Base-by-base conservation (phyloP, 306 rosid species). In the Vigna angularis region DNA sequence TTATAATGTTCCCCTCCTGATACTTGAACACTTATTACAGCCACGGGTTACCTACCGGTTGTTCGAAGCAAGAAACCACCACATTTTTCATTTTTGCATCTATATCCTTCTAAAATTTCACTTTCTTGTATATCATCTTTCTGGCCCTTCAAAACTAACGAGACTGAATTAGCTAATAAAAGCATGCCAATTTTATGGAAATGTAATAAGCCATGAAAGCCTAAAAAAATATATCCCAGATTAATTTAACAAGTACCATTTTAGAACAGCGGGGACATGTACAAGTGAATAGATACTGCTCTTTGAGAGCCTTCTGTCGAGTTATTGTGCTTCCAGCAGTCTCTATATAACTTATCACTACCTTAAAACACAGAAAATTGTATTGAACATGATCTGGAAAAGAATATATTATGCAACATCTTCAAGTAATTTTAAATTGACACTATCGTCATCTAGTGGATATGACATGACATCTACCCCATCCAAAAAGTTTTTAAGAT, bases 51-150 rank as follows among this genome's bases (percentile, higher is more conserved):
- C 93, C 44, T 86, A 91, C 98, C 97, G 63, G 88, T 63, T 64
- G 83, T 85, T 20, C 89, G 91, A 61, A 95, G 90, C 88, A 92
- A 85, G 89, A 90, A 92, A 78, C 98, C 96, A 67, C 82, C 79
- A 48, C 98, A 95, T 75, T 81, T 83, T 72, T 76, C 89, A 81
- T 79, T 81, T 74, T 83, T 91, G 89, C 98, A 95, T 78, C 79
- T 76, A 83, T 92, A 92, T 53, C 98, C 97, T 85, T 94, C 98
- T 78, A 88, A 81, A 83, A 85, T 85, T 28, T 93, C 98, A 86
- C 92, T 89, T 87, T 90, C 92, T 85, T 59, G 81, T 22, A 88
- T 85, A 77, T 94, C 97, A 63, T 86, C 97, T 42, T 67, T 61
- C 62, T 89, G 90, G 24, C 87, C 97, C 98, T 94, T 83, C 77